Conservation (phyloP, 1,284 basidiomycete species). For the Papiliotrema nemorosa region DNA sequence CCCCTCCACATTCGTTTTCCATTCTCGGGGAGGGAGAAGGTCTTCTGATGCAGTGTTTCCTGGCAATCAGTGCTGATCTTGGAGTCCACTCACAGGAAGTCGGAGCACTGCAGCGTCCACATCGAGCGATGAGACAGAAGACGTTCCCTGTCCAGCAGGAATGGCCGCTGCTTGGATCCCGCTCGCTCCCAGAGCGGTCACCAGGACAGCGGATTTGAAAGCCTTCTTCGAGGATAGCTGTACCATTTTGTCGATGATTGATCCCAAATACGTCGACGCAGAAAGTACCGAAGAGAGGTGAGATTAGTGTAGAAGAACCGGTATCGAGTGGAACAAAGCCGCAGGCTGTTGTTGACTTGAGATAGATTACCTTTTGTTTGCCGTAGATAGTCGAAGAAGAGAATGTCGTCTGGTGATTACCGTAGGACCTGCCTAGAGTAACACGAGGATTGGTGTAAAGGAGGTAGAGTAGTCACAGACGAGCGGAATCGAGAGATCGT, state of each 20-base stretch:
- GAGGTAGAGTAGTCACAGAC: neutral
- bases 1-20: constrained; percentile 15
- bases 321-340: neutral
- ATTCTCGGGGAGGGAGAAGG: neutral
- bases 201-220: constrained; percentile 8
- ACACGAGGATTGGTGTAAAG: neutral
- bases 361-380: neutral
- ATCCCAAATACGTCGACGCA: constrained; percentile 2
- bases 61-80: neutral
- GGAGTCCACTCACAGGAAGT: neutral
- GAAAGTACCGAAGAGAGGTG: neutral
- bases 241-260: constrained; percentile 19
- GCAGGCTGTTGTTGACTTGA: neutral
- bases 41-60: neutral
- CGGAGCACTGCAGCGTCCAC: constrained; percentile 1
- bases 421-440: constrained; percentile 9
- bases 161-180: constrained; percentile 8
- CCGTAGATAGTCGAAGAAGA: too few relatives aligned
- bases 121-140: neutral
- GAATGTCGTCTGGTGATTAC: neutral
- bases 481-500: neutral
- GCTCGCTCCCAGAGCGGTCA: constrained; percentile 22
- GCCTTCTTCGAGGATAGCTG: constrained; percentile 17
- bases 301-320: neutral
- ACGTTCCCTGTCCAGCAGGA: constrained; percentile 10